These are phyloP conservation scores for Alternaria brassicae DNA, from an alignment of 2,329 filamentous ascomycete species.

Conservation along the genomic window DNA sequence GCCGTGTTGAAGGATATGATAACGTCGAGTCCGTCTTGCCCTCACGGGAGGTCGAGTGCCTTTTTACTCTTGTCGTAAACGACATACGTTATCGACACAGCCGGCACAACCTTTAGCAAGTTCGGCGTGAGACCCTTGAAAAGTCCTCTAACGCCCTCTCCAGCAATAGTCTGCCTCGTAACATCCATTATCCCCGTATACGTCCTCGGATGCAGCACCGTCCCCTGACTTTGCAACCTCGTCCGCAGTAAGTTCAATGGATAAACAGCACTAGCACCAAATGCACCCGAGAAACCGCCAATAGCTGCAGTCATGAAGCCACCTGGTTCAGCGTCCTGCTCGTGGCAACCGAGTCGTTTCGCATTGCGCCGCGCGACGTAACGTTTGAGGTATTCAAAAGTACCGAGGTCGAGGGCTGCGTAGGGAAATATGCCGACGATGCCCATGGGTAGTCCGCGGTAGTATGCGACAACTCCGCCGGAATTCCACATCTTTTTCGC, in stretches of 20 bases:
- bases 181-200: constrained; percentile 94
- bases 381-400: constrained; percentile 90
- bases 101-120: constrained; percentile 92
- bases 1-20: no score
- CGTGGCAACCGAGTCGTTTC: constrained; percentile 72
- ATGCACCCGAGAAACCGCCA: constrained; percentile 87
- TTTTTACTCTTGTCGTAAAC: constrained; percentile 54
- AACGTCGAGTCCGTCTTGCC: no score
- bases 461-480: constrained; percentile 78
- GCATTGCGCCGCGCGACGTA: constrained; percentile 75
- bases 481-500: constrained; percentile 84
- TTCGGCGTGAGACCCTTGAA: constrained; percentile 97
- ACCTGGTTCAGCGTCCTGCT: constrained; percentile 77
- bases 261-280: constrained; percentile 93
- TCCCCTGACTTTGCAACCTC: constrained; percentile 91
- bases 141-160: constrained; percentile 83
- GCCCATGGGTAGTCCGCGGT: constrained; percentile 92
- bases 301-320: constrained; percentile 88
- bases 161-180: constrained; percentile 78
- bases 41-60: constrained; percentile 44
- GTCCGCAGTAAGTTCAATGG: constrained; percentile 93
- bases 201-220: constrained; percentile 84
- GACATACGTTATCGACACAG: constrained; percentile 76
- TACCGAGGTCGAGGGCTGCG: constrained; percentile 93
- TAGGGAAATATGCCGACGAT: constrained; percentile 97